Evolutionary conservation across 179 eudicot species (phyloP).

Genomic region (Vitellaria paradoxa): DNA sequence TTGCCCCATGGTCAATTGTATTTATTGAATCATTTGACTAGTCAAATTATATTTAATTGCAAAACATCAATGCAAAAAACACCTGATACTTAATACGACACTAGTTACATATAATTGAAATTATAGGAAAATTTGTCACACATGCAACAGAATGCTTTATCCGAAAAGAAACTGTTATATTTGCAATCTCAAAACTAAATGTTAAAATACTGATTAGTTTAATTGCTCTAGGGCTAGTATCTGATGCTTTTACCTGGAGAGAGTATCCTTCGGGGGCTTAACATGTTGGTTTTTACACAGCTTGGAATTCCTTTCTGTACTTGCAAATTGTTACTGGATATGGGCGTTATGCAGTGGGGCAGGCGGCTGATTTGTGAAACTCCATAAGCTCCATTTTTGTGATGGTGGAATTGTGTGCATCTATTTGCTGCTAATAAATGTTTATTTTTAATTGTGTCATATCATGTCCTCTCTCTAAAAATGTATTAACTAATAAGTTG

Average conservation of each 20-base stretch:
- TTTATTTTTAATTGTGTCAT: no score
- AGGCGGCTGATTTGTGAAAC: neutral
- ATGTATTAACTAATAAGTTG: neutral
- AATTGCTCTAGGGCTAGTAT: neutral
- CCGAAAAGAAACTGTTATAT: neutral
- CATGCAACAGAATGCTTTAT: neutral
- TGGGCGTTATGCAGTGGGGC: neutral
- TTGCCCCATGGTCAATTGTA: neutral
- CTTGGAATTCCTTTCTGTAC: neutral
- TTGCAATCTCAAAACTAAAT: neutral
- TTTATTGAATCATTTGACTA: neutral
- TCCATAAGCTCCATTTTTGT: neutral
- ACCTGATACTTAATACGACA: neutral
- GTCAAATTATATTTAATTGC: neutral
- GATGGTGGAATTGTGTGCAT: neutral
- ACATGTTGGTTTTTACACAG: neutral
- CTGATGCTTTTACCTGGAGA: neutral
- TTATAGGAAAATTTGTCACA: neutral
- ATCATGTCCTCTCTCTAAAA: neutral
- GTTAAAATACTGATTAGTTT: neutral
- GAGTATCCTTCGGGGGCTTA: neutral
- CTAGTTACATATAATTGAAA: neutral
- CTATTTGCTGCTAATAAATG: no score
- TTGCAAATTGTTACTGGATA: neutral
- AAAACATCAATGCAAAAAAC: neutral